phyloP scores from a whole-genome alignment of 2,329 filamentous ascomycete genomes.

The Coniella lustricola region DNA sequence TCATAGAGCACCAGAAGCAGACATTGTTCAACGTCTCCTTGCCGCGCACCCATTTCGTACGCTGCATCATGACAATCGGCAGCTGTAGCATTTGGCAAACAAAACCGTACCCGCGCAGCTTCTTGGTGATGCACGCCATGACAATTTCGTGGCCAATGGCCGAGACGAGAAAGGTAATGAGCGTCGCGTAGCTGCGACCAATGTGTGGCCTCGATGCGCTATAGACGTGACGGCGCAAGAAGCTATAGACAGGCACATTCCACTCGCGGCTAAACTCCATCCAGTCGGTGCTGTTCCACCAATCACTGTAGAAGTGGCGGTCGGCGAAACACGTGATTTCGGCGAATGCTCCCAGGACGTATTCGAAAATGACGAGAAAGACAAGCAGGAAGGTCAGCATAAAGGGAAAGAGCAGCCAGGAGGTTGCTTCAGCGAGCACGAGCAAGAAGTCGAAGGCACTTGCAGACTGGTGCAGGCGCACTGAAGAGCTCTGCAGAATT shows the following conservation, averaged over 20 bases:
- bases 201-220: conserved; percentile 70
- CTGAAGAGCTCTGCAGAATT: conserved; percentile 66
- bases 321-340: conserved; percentile 93
- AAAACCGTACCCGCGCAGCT: conserved; percentile 90
- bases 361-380: conserved; percentile 98
- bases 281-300: conserved; percentile 79
- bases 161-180: conserved; percentile 87
- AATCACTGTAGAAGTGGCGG: conserved; percentile 81
- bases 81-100: conserved; percentile 94
- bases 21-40: conserved; percentile 78
- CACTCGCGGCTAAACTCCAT: conserved; percentile 94
- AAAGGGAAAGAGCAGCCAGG: conserved; percentile 88
- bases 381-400: conserved; percentile 94
- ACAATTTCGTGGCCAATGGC: conserved; percentile 89
- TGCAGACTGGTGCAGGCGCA: conserved; percentile 38
- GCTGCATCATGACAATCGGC: conserved; percentile 87
- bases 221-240: conserved; percentile 91
- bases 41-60: conserved; percentile 67
- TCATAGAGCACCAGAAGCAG: conserved; percentile 89
- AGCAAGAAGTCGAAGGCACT: conserved; percentile 61
- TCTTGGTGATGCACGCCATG: conserved; percentile 97
- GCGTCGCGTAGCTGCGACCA: conserved; percentile 69
- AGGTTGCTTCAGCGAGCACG: conserved; percentile 83
- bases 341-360: conserved; percentile 86
- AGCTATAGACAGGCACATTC: conserved; percentile 97